Conservation (phyloP, 2,329 filamentous ascomycete genomes). For the Beauveria sp. region DNA sequence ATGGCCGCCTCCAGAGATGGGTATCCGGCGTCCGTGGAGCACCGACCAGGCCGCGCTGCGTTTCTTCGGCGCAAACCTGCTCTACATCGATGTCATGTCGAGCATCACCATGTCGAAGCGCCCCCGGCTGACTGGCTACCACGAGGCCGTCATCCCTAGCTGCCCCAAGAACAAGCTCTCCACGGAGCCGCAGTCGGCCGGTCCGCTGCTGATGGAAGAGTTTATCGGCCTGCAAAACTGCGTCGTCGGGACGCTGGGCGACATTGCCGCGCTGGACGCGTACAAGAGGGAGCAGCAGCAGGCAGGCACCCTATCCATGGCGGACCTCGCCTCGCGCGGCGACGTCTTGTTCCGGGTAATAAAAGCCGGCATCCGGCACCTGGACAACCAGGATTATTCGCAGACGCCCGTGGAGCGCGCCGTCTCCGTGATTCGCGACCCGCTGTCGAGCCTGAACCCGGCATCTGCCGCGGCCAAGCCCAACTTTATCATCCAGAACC, state of each 20-base stretch:
- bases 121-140: slow-evolving; percentile 36
- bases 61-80: slow-evolving; percentile 39
- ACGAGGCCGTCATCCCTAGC: slow-evolving; percentile 30
- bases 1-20: slow-evolving; percentile 28
- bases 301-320: slow-evolving; percentile 35
- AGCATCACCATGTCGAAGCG: slow-evolving; percentile 36
- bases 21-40: slow-evolving; percentile 31
- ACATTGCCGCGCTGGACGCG: slow-evolving; percentile 44
- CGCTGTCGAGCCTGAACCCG: slow-evolving; percentile 17
- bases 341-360: slow-evolving; percentile 32
- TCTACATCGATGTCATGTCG: slow-evolving; percentile 44
- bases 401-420: background rate
- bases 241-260: slow-evolving; percentile 46
- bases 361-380: slow-evolving; percentile 22
- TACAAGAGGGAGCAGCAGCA: slow-evolving; percentile 45
- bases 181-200: slow-evolving; percentile 17
- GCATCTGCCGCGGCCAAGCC: slow-evolving; percentile 17
- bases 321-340: slow-evolving; percentile 38
- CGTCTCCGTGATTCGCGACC: slow-evolving; percentile 15
- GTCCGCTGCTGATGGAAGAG: slow-evolving; percentile 37
- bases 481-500: slow-evolving; percentile 22
- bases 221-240: slow-evolving; percentile 51
- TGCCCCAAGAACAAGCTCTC: slow-evolving; percentile 17
- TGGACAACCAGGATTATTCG: slow-evolving; percentile 19
- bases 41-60: slow-evolving; percentile 39